These are phyloP conservation scores for Alternaria sp. DNA, from an alignment of 2,329 filamentous ascomycete species.

Conservation along the genomic window DNA sequence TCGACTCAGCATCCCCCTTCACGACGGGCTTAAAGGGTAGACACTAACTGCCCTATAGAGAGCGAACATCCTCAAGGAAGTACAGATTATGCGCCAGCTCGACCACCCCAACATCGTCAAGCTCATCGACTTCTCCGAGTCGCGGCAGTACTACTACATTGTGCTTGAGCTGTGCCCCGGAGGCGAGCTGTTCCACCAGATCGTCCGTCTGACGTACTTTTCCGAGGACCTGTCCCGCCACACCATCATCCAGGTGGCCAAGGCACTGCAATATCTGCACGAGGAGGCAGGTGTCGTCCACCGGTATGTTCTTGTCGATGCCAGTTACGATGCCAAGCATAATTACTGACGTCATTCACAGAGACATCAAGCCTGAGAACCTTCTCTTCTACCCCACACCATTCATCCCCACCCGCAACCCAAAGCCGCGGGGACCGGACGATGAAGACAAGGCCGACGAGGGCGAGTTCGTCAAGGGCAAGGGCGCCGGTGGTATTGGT, in stretches of 20 bases:
- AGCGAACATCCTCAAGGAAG: constrained; percentile 97
- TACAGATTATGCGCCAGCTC: constrained; percentile 96
- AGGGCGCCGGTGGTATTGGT: constrained; percentile 89
- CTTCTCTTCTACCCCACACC: constrained; percentile 89
- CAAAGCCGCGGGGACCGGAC: constrained; percentile 80
- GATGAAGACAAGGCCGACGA: constrained; percentile 98
- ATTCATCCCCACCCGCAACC: constrained; percentile 78
- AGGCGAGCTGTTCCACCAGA: constrained; percentile 97
- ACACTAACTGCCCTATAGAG: constrained; percentile 66
- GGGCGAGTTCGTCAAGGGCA: constrained; percentile 84
- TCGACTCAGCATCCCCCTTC: constrained; percentile 33
- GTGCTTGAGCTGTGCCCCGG: constrained; percentile 93
- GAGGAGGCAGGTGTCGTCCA: constrained; percentile 96
- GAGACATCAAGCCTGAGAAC: constrained; percentile 98
- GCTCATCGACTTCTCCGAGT: constrained; percentile 92
- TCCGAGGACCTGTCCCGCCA: constrained; percentile 94
- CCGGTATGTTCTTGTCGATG: constrained; percentile 67
- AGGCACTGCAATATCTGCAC: constrained; percentile 90
- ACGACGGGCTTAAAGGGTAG: constrained; percentile 30
- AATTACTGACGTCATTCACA: constrained; percentile 55
- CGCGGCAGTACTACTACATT: constrained; percentile 95
- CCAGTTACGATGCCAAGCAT: constrained; percentile 1
- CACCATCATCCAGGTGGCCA: constrained; percentile 93
- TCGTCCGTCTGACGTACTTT: constrained; percentile 97
- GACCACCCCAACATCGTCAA: constrained; percentile 97